phyloP scores from a whole-genome alignment of 768 basidiomycete species.

The Gloeopeniophorella convolvens region DNA sequence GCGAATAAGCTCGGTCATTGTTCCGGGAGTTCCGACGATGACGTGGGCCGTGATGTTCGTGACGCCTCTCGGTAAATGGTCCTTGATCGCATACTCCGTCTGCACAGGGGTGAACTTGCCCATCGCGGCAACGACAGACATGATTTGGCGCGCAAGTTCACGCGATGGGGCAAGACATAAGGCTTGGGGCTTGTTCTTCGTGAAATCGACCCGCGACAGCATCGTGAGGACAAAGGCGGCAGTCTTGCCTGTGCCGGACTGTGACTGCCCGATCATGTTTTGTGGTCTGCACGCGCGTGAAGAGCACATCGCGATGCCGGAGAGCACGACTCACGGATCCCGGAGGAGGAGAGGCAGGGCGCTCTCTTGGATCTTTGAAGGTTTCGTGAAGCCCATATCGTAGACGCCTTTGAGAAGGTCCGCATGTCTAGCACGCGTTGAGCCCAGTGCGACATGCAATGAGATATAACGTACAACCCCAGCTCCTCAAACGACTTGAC shows the following conservation, averaged over 20 bases:
- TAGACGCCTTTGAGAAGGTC: conserved; percentile 93
- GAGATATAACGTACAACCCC: conserved; percentile 77
- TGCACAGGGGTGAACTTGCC: conserved; percentile 92
- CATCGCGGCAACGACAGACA: conserved; percentile 90
- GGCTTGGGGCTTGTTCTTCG: conserved; percentile 83
- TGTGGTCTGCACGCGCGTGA: conserved; percentile 57
- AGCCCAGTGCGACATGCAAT: conserved; percentile 36
- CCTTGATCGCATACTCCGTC: conserved; percentile 94
- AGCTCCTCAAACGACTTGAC: conserved; percentile 94
- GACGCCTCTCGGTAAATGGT: conserved; percentile 61
- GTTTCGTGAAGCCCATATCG: conserved; percentile 93
- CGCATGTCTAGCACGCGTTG: conserved; percentile 46
- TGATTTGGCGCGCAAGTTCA: conserved; percentile 95
- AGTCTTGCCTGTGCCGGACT: conserved; percentile 98
- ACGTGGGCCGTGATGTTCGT: conserved; percentile 78
- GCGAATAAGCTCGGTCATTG: conserved; percentile 81
- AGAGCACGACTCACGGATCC: conserved; percentile 63
- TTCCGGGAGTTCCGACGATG: conserved; percentile 94
- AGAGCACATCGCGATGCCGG: background rate
- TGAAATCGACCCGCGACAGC: conserved; percentile 89
- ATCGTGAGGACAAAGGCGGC: conserved; percentile 97
- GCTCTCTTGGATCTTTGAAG: conserved; percentile 97
- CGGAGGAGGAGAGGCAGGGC: conserved; percentile 86
- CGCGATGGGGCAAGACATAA: conserved; percentile 97
- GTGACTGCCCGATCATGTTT: conserved; percentile 99